Evolutionary conservation across 495 filamentous ascomycete genomes (phyloP).

Genomic region (Penicillium maclennaniae): DNA sequence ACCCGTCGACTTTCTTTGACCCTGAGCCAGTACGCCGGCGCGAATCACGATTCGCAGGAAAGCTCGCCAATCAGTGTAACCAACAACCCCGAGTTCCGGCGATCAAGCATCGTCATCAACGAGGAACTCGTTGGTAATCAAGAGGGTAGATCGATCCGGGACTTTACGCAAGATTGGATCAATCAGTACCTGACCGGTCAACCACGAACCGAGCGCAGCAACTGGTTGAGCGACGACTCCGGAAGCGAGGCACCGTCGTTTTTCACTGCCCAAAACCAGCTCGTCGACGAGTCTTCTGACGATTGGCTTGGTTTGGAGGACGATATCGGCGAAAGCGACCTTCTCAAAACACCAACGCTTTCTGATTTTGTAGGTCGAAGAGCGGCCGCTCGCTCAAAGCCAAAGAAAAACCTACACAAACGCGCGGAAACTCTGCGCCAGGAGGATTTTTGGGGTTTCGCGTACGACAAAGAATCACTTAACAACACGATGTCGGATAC

Average conservation of each 20-base stretch:
- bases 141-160: conserved; percentile 46
- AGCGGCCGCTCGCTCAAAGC: conserved; percentile 32
- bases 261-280: conserved; percentile 40
- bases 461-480: conserved; percentile 41
- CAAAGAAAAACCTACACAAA: conserved; percentile 44
- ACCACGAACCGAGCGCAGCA: conserved; percentile 56
- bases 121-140: conserved; percentile 28
- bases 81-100: conserved; percentile 50
- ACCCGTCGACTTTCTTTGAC: conserved; percentile 45
- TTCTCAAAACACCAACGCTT: conserved; percentile 43
- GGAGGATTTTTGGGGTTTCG: conserved; percentile 51
- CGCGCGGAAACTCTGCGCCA: conserved; percentile 65
- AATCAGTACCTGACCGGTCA: conserved; percentile 65
- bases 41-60: conserved; percentile 32
- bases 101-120: conserved; percentile 36
- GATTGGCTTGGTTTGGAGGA: conserved; percentile 46
- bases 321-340: conserved; percentile 36
- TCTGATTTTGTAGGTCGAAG: conserved; percentile 37
- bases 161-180: conserved; percentile 76
- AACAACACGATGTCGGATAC: conserved; percentile 34
- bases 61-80: conserved; percentile 44
- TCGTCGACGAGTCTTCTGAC: conserved; percentile 42
- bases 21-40: conserved; percentile 38
- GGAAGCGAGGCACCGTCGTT: conserved; percentile 50
- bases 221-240: conserved; percentile 74